Percentiles rank a stretch among this genome's conserved stretches.
Conservation (phyloP, 345 rosid species). For the Limnanthes douglasii region DNA sequence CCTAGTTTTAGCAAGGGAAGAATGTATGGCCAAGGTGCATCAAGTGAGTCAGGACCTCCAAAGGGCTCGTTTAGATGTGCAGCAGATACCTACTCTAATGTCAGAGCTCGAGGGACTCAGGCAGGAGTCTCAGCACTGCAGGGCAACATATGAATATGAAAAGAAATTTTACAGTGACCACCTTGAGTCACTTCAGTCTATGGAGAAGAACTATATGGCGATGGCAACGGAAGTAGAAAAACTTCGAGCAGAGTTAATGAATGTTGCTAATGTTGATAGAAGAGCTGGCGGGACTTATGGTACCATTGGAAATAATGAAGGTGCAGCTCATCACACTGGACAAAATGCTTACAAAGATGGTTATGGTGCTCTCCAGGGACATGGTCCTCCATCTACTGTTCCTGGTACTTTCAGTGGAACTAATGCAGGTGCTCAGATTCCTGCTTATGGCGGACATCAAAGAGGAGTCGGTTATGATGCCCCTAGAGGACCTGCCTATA, state of each 20-base stretch:
- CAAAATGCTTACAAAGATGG: conserved; percentile 38
- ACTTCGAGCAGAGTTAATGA: conserved; percentile 65
- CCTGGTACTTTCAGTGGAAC: conserved; percentile 16
- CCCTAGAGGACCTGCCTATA: conserved; percentile 21
- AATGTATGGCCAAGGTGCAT: conserved; percentile 56
- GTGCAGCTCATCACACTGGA: conserved; percentile 32
- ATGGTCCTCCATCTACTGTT: conserved; percentile 17
- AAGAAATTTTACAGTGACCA: conserved; percentile 83
- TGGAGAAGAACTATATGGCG: conserved; percentile 75
- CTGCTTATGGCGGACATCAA: conserved; percentile 43
- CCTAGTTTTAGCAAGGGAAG: conserved; percentile 60
- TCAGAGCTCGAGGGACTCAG: conserved; percentile 67
- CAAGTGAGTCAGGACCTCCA: conserved; percentile 72
- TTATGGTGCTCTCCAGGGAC: conserved; percentile 41
- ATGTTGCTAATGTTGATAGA: conserved; percentile 37
- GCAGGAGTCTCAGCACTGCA: conserved; percentile 84
- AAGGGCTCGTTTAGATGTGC: conserved; percentile 58
- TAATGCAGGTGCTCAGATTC: conserved; percentile 15
- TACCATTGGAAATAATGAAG: conserved; percentile 33
- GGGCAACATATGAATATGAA: conserved; percentile 78
- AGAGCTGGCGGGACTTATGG: conserved; percentile 57
- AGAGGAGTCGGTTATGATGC: conserved; percentile 27
- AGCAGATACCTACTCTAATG: conserved; percentile 64
- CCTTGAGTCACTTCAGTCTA: conserved; percentile 80
- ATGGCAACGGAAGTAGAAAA: conserved; percentile 94